A percentile compares a stretch with the other conserved stretches of the same genome.
Conservation (phyloP, 148 eudicot species). For the Rhododendron kiyosumense region DNA sequence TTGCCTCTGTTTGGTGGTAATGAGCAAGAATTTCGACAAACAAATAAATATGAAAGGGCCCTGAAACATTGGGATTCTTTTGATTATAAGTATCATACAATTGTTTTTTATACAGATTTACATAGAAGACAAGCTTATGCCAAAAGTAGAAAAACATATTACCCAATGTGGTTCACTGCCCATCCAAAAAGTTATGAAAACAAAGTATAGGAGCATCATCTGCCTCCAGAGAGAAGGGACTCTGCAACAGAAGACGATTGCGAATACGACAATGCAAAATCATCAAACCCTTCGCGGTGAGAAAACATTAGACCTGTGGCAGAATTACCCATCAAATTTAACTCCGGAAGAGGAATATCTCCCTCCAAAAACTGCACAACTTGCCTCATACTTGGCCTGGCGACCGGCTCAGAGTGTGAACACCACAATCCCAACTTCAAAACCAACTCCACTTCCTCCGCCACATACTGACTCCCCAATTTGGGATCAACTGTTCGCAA, state of each 20-base stretch:
- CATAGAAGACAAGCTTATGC: neutral
- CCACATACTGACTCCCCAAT: conserved; percentile 8
- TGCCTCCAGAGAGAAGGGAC: conserved; percentile 15
- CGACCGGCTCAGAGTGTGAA: conserved; percentile 15
- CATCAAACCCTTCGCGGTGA: neutral
- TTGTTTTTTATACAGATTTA: neutral
- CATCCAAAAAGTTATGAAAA: neutral
- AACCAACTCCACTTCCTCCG: conserved; percentile 19
- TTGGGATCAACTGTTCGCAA: conserved; percentile 2
- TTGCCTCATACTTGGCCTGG: conserved; percentile 39
- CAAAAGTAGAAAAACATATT: neutral
- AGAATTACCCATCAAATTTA: neutral
- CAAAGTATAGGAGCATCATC: neutral
- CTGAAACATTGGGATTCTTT: neutral
- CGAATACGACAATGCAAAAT: too few species aligned
- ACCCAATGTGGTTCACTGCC: neutral
- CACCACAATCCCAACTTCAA: conserved; percentile 45
- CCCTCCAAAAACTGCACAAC: conserved; percentile 29
- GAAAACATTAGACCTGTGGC: neutral
- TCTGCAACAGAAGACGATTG: neutral
- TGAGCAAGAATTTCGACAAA: neutral
- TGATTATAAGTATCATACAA: neutral
- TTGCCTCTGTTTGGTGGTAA: too few species aligned
- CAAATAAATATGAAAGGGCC: neutral
- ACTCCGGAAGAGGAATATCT: neutral